Conservation (phyloP, 305 asterid genomes). For the Ilex paraguariensis region DNA sequence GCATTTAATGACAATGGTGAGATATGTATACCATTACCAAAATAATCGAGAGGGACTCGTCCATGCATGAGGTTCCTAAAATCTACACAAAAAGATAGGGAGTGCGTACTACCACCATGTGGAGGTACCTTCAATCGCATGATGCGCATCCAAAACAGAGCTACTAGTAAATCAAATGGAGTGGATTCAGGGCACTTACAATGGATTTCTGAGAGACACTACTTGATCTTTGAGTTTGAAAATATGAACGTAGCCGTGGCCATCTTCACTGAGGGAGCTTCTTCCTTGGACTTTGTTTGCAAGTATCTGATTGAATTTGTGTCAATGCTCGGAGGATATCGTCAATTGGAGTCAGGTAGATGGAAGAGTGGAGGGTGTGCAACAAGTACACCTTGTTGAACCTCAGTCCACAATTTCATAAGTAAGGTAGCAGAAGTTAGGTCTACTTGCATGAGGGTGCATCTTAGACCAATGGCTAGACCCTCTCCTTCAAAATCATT, state of each 20-base stretch:
- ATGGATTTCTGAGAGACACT: conserved; percentile 22
- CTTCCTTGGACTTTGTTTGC: conserved; percentile 1
- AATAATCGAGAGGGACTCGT: conserved; percentile 26
- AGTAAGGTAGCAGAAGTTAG: conserved; percentile 42
- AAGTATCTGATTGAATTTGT: conserved; percentile 5
- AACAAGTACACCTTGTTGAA: conserved; percentile 30
- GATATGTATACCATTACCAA: conserved; percentile 43
- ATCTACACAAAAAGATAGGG: conserved; percentile 41
- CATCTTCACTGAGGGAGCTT: conserved; percentile 19
- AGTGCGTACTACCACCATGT: background rate
- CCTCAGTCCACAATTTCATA: conserved; percentile 46
- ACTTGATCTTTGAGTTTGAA: conserved; percentile 24
- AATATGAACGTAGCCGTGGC: conserved; percentile 38
- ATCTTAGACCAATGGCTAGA: conserved; percentile 57
- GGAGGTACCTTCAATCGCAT: conserved; percentile 7
- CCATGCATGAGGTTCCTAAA: conserved; percentile 20
- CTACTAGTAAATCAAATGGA: conserved; percentile 45
- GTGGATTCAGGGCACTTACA: conserved; percentile 40
- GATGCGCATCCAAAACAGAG: conserved; percentile 47
- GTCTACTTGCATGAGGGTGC: conserved; percentile 56
- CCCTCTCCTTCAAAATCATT: conserved; percentile 56
- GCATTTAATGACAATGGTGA: conserved; percentile 20
- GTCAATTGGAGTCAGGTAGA: conserved; percentile 13
- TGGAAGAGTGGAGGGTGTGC: conserved; percentile 32
- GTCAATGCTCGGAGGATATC: background rate